phyloP scores from a whole-genome alignment of 1,284 basidiomycete genomes.

The Microbotryum saponariae region DNA sequence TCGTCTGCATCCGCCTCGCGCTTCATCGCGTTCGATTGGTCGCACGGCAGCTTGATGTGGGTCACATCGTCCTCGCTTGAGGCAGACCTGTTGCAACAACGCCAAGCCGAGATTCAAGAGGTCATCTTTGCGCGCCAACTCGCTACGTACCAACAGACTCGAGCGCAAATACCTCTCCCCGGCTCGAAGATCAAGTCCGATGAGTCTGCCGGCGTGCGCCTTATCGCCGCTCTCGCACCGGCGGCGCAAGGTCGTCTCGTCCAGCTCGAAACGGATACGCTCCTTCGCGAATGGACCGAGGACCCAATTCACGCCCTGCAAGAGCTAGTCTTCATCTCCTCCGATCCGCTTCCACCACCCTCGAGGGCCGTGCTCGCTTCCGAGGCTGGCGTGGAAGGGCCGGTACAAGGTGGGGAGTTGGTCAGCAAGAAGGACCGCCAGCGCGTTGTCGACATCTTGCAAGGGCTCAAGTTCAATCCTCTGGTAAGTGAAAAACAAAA shows the following conservation, averaged over 20 bases:
- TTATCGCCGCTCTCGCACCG: background rate
- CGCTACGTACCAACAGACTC: background rate
- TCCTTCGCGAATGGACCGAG: background rate
- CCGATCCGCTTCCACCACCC: background rate
- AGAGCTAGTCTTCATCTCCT: background rate
- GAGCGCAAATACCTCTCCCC: background rate
- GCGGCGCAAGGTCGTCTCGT: background rate
- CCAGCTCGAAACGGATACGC: background rate
- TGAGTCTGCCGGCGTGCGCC: background rate
- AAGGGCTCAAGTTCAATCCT: constrained; percentile 14
- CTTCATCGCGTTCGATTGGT: background rate
- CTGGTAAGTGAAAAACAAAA: background rate
- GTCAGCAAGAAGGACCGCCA: constrained; percentile 7
- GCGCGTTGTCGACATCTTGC: constrained; percentile 12
- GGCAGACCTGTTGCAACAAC: background rate
- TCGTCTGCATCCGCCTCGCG: background rate
- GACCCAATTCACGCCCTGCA: background rate
- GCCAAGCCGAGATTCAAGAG: too few relatives aligned
- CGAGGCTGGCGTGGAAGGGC: background rate
- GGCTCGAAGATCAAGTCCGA: background rate
- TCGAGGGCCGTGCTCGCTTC: background rate
- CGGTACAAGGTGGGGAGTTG: background rate
- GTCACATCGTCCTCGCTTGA: background rate
- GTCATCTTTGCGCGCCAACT: background rate
- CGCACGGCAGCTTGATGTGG: background rate